Conservation (phyloP, 768 basidiomycete species). For the Hortiboletus campestris region DNA sequence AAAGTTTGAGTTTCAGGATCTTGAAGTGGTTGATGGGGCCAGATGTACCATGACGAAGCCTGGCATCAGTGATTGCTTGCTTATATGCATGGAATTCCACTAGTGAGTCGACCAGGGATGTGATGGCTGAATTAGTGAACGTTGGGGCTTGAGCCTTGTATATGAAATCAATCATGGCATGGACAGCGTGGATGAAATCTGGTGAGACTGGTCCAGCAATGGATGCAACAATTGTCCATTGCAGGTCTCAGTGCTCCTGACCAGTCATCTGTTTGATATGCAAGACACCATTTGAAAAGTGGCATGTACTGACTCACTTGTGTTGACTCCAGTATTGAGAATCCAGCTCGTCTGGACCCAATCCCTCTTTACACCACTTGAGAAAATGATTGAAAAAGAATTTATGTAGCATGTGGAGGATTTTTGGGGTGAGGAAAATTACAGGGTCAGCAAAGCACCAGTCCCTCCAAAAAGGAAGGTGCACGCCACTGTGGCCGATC, state of each 20-base stretch:
- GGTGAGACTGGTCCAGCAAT: not conserved
- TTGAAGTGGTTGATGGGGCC: not conserved
- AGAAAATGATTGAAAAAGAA: slow-evolving; percentile 13
- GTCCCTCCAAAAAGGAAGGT: slow-evolving; percentile 37
- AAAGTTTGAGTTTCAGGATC: not conserved
- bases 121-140: slow-evolving; percentile 11
- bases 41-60: not conserved
- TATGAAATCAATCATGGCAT: slow-evolving; percentile 24
- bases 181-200: slow-evolving; percentile 1
- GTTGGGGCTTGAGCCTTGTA: slow-evolving; percentile 21
- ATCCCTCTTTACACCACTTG: slow-evolving; percentile 10
- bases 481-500: slow-evolving; percentile 3
- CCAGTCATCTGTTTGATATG: slow-evolving; percentile 43
- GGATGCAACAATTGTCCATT: slow-evolving; percentile 32
- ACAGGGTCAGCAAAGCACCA: slow-evolving; percentile 34
- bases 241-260: slow-evolving; percentile 37
- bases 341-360: not conserved
- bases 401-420: slow-evolving; percentile 8
- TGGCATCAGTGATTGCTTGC: not conserved
- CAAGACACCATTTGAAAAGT: slow-evolving; percentile 40
- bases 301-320: slow-evolving; percentile 25
- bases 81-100: not conserved
- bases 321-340: not conserved
- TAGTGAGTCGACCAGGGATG: not conserved
- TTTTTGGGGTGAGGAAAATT: slow-evolving; percentile 34